These are phyloP conservation scores for Hypericum androsaemum DNA, from an alignment of 345 rosid species.

Conservation along the genomic window DNA sequence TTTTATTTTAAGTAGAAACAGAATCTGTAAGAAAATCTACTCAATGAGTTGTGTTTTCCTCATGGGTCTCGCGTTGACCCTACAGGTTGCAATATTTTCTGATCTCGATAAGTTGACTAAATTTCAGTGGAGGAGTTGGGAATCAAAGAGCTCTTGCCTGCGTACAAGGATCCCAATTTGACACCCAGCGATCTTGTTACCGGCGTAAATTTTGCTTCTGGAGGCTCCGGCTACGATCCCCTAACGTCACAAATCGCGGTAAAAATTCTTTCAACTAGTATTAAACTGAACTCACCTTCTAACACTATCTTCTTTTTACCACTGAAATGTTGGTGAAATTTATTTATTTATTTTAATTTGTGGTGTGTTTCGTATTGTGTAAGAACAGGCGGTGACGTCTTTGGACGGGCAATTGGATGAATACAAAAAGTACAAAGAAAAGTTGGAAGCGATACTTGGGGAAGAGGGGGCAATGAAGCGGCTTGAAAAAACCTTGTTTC, in stretches of 20 bases:
- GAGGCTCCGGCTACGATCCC: slow-evolving; percentile 1
- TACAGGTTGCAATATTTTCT: background rate
- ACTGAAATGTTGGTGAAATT: background rate
- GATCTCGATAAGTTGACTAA: background rate
- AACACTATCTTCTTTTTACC: background rate
- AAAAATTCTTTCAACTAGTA: background rate
- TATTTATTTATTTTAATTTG: background rate
- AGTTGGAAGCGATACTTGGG: background rate
- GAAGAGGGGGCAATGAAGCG: background rate
- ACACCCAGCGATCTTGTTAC: slow-evolving; percentile 1
- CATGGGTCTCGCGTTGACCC: background rate
- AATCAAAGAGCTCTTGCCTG: background rate
- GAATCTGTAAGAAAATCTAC: too few relatives aligned
- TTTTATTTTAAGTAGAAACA: too few relatives aligned
- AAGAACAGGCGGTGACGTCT: background rate
- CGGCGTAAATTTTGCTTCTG: slow-evolving; percentile 2
- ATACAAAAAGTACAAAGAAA: background rate
- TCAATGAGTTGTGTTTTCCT: too few relatives aligned
- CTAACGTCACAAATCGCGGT: background rate
- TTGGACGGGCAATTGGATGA: background rate
- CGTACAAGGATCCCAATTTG: slow-evolving; percentile 3
- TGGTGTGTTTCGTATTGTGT: background rate
- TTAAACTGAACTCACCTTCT: too few relatives aligned
- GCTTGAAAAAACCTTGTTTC: background rate
- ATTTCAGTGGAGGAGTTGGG: slow-evolving; percentile 5